Conservation (phyloP, 2,329 filamentous ascomycete genomes). For the Aspergillus quadrilineatus region DNA sequence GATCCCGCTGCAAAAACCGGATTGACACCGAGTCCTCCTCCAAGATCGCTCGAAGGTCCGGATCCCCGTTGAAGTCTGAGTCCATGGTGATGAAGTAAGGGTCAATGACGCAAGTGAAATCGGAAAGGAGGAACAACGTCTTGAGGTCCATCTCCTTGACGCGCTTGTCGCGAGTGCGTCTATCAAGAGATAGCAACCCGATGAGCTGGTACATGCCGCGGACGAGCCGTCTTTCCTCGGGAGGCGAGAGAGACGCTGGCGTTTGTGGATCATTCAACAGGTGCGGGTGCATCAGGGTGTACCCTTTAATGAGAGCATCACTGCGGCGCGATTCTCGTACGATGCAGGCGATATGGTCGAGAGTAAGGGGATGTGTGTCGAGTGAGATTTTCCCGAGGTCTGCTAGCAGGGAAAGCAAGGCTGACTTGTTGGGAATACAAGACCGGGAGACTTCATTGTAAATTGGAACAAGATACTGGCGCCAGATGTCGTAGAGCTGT, state of each 20-base stretch:
- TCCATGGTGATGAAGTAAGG: background rate
- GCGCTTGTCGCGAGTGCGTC: background rate
- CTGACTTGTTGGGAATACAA: background rate
- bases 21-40: background rate
- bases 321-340: background rate
- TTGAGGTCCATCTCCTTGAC: conserved; percentile 6
- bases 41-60: background rate
- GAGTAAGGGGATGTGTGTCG: background rate
- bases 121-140: conserved; percentile 3
- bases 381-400: background rate
- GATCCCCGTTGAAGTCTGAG: background rate
- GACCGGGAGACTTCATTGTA: background rate
- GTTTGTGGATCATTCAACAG: conserved; percentile 4
- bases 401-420: background rate
- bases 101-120: conserved; percentile 4
- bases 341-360: background rate
- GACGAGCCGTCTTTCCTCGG: conserved; percentile 4
- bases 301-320: background rate
- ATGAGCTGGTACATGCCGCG: conserved; percentile 4
- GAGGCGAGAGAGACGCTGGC: background rate
- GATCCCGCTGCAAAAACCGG: background rate
- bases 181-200: background rate
- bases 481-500: conserved; percentile 7
- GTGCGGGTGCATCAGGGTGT: background rate
- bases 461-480: background rate